Conservation (phyloP, 1,139 yeast species). For the Protomyces gravidus region DNA sequence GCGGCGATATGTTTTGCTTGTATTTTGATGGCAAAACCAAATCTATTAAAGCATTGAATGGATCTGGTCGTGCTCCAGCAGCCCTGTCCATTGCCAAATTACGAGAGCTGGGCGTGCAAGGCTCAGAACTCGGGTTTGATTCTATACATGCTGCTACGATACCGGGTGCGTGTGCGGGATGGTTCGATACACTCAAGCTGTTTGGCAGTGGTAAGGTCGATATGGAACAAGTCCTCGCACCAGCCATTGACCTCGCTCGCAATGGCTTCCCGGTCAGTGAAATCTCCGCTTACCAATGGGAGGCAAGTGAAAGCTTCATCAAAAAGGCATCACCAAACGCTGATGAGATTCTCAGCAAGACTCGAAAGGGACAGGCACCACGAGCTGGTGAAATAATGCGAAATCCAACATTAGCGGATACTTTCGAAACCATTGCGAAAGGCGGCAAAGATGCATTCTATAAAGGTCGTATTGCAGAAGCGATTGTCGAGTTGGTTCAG, state of each 20-base stretch:
- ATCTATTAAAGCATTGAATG: constrained; percentile 64
- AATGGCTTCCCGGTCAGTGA: constrained; percentile 63
- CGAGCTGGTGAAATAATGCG: constrained; percentile 56
- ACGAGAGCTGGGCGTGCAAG: constrained; percentile 45
- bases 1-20: constrained; percentile 75
- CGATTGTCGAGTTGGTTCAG: constrained; percentile 55
- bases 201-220: constrained; percentile 73
- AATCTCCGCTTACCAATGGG: constrained; percentile 56
- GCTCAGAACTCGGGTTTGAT: constrained; percentile 44
- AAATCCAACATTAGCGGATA: constrained; percentile 54
- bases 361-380: constrained; percentile 47
- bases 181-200: constrained; percentile 61
- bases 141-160: constrained; percentile 64
- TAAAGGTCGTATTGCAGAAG: constrained; percentile 61
- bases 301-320: constrained; percentile 44
- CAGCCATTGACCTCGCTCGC: constrained; percentile 68
- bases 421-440: constrained; percentile 52
- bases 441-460: constrained; percentile 65
- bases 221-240: constrained; percentile 52
- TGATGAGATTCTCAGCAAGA: constrained; percentile 44
- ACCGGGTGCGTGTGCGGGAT: constrained; percentile 75
- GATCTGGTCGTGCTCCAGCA: constrained; percentile 68
- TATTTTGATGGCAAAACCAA: constrained; percentile 52
- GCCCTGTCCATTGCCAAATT: constrained; percentile 52
- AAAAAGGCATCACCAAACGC: constrained; percentile 40